These are phyloP conservation scores for Amanita rubescens DNA, from an alignment of 768 basidiomycete genomes.

Conservation along the genomic window DNA sequence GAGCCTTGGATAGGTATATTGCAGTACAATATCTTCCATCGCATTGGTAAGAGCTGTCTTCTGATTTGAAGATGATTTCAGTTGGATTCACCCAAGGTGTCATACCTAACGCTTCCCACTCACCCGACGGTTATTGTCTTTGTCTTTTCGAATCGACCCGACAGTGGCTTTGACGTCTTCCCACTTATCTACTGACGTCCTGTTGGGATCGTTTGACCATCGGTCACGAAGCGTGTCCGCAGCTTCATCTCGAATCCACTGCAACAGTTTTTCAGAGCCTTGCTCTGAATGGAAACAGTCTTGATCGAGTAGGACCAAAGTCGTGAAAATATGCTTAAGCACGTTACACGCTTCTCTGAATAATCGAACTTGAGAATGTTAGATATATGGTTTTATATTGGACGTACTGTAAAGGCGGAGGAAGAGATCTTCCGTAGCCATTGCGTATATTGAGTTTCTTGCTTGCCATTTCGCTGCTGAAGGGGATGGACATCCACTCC, in stretches of 20 bases:
- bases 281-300: slow-evolving; percentile 67
- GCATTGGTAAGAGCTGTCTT: slow-evolving; percentile 34
- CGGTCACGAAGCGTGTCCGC: slow-evolving; percentile 40
- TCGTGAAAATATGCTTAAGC: slow-evolving; percentile 50
- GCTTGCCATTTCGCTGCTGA: slow-evolving; percentile 70
- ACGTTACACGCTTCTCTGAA: slow-evolving; percentile 38
- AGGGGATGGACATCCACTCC: slow-evolving; percentile 78
- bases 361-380: neutral
- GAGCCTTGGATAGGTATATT: slow-evolving; percentile 93
- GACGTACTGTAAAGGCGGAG: slow-evolving; percentile 68
- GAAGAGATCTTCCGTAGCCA: slow-evolving; percentile 35
- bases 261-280: slow-evolving; percentile 68
- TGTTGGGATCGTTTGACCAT: slow-evolving; percentile 49
- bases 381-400: neutral
- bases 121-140: slow-evolving; percentile 24
- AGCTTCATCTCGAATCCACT: slow-evolving; percentile 63
- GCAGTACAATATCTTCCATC: slow-evolving; percentile 83
- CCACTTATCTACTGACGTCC: slow-evolving; percentile 72
- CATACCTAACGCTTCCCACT: slow-evolving; percentile 9
- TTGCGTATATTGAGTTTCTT: slow-evolving; percentile 77
- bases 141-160: slow-evolving; percentile 14
- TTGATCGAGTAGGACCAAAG: slow-evolving; percentile 74
- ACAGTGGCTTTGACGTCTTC: slow-evolving; percentile 43
- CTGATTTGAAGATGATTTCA: slow-evolving; percentile 7
- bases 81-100: neutral